Evolutionary conservation across 163 green algal genomes (phyloP).

Genomic region (Volvox carteri): DNA sequence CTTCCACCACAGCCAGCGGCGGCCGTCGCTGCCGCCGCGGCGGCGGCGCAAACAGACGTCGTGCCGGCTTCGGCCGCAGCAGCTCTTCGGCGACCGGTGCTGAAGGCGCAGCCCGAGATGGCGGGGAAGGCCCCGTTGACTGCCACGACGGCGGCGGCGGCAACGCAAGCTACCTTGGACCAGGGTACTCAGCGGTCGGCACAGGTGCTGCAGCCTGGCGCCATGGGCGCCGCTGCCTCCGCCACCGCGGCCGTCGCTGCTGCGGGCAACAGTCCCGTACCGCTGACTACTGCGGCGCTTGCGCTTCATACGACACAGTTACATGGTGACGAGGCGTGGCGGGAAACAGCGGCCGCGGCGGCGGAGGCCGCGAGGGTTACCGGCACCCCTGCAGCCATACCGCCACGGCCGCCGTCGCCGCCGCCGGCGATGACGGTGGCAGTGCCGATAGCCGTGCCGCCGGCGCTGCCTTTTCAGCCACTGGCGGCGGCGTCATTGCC

Average conservation of each 20-base stretch:
- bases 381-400: neutral
- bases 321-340: neutral
- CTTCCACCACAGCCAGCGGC: neutral
- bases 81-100: neutral
- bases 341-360: slow-evolving; percentile 17
- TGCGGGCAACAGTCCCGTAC: slow-evolving; percentile 16
- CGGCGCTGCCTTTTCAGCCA: neutral
- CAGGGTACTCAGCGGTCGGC: neutral
- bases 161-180: neutral
- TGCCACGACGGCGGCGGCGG: neutral
- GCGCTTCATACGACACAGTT: slow-evolving; percentile 5
- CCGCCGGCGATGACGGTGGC: neutral
- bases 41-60: too few relatives aligned
- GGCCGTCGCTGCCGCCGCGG: neutral
- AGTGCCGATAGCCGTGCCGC: neutral
- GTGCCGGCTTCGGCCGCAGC: neutral
- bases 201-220: neutral
- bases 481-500: neutral
- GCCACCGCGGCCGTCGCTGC: neutral
- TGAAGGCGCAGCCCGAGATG: neutral
- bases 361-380: neutral
- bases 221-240: neutral
- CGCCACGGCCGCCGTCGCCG: neutral
- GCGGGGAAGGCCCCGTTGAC: too few relatives aligned
- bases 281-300: slow-evolving; percentile 7